Evolutionary conservation across 2,329 filamentous ascomycete genomes (phyloP), one percentile per base, ranked within the genome.

Genomic region (Aspergillus sp.): DNA sequence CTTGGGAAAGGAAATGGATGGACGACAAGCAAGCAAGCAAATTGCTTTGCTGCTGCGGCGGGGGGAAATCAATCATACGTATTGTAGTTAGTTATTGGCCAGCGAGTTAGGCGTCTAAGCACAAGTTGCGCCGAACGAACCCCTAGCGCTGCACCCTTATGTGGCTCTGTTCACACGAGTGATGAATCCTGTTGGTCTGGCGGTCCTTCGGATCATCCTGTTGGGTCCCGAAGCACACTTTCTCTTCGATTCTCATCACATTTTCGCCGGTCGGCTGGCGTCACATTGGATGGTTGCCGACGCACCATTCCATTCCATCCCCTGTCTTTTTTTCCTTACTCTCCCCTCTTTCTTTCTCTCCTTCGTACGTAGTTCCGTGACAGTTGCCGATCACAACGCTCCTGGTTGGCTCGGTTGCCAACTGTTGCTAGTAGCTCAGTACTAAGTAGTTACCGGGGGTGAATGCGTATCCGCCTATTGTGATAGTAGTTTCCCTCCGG

Each of bases 231-330:
- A 63, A 54, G 55, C 58, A 42, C 41, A 36, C 32, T 13, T 32
- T 15, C 32, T 36, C 32, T 13, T 13, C 11, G 32, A 36, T 57
- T 64, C 59, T 62, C 64, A 59, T 68, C 66, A 68, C 66, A 68
- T 61, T 36, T 36, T 36, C 64, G 25, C 62, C 48, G 39, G 49
- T 55, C 60, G 52, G 55, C 60, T 54, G 32, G 55, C 53, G 60
- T 68, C 66, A 66, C 64, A 63, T 57, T 59, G 41, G 55, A 51
- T 53, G 44, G 54, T 39, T 36, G 53, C 60, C 41, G 42, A 54
- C 17, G 30, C 49, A 36, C 25, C 41, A 13, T 36, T 36, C 19
- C 41, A 6, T 36, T 36, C 11, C 32, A 36, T 36, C 32, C 32
- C 32, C 32, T 36, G 32, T 36, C 8, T 30, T 11, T 11, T 30